Evolutionary conservation across 371 early-diverging fungal species (phyloP).

Genomic region (Mucor irregularis): DNA sequence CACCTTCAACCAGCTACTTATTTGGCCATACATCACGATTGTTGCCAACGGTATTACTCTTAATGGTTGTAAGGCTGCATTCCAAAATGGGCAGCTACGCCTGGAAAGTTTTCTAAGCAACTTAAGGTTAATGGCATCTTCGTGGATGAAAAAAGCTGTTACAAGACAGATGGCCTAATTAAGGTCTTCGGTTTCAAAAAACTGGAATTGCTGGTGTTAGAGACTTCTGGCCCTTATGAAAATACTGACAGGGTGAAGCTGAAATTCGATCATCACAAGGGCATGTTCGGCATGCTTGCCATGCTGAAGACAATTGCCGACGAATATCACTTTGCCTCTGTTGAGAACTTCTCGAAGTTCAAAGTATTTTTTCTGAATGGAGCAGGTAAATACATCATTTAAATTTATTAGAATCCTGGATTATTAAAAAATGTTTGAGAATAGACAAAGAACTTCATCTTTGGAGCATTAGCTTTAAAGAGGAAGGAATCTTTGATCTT

Average conservation of each 20-base stretch:
- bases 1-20: conserved; percentile 12
- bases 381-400: conserved; percentile 15
- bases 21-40: conserved; percentile 6
- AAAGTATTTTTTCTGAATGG: conserved; percentile 15
- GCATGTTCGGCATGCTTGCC: conserved; percentile 17
- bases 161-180: conserved; percentile 15
- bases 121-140: neutral
- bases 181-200: conserved; percentile 7
- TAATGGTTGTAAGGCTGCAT: conserved; percentile 2
- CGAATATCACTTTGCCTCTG: conserved; percentile 4
- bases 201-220: conserved; percentile 7
- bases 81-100: conserved; percentile 1
- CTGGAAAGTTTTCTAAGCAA: neutral
- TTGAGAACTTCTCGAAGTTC: conserved; percentile 1
- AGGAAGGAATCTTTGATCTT: conserved; percentile 14
- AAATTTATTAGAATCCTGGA: neutral
- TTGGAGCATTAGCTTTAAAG: conserved; percentile 9
- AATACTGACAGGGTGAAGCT: conserved; percentile 6
- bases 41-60: neutral
- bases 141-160: conserved; percentile 9
- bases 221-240: conserved; percentile 6
- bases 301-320: conserved; percentile 17
- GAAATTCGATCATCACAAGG: conserved; percentile 17
- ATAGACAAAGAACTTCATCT: conserved; percentile 9
- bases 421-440: neutral